These are phyloP conservation scores for Stemphylium lycopersici DNA, from an alignment of 2,329 filamentous ascomycete species.

Conservation along the genomic window DNA sequence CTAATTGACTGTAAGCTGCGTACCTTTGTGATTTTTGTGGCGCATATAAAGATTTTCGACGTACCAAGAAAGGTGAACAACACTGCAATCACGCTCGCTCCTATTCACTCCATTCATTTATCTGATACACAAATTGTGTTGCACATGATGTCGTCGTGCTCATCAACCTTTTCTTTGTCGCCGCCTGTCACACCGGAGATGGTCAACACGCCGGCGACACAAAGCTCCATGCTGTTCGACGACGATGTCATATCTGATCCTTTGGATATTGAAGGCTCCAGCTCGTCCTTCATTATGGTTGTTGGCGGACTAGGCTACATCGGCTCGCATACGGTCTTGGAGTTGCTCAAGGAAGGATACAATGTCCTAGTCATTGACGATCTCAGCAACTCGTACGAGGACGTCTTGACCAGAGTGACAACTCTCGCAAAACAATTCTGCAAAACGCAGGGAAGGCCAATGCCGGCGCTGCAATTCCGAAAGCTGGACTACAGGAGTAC, in stretches of 20 bases:
- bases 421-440: conserved; percentile 48
- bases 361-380: conserved; percentile 58
- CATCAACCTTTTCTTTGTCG: conserved; percentile 38
- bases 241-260: conserved; percentile 54
- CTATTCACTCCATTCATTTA: conserved; percentile 17
- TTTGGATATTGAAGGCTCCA: conserved; percentile 46
- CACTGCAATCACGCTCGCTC: conserved; percentile 23
- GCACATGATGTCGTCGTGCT: conserved; percentile 33
- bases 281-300: conserved; percentile 56
- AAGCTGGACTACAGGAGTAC: conserved; percentile 56
- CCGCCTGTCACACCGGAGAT: conserved; percentile 31
- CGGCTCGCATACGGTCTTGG: conserved; percentile 62
- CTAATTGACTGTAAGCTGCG: conserved; percentile 31
- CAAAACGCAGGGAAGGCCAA: conserved; percentile 45
- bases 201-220: conserved; percentile 53
- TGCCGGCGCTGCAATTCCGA: conserved; percentile 56
- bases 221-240: conserved; percentile 55
- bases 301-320: conserved; percentile 63
- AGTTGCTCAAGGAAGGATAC: conserved; percentile 61
- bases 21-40: conserved; percentile 25
- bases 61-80: conserved; percentile 26
- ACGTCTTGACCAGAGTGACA: conserved; percentile 47
- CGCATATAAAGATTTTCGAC: conserved; percentile 46
- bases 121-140: conserved; percentile 32
- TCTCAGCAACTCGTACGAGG: conserved; percentile 54